Base-by-base conservation (phyloP, 371 early-diverging fungal genomes). In the Lichtheimia corymbifera region DNA sequence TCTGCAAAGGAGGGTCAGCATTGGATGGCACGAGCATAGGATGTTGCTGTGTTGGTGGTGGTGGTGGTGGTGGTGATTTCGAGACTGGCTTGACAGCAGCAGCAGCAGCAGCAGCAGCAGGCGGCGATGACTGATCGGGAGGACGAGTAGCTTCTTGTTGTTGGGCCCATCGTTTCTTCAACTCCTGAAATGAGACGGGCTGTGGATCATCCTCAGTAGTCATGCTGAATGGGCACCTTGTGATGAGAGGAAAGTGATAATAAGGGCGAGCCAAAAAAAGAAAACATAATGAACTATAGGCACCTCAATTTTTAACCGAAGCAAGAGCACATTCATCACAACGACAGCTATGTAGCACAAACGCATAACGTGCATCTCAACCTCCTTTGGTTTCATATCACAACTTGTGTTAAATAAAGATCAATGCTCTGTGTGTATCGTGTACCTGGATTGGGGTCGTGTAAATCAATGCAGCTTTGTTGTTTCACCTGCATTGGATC, bases 131-230 rank as follows among this genome's bases (percentile, higher is more conserved):
- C 22, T 51, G 59, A 35, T 57, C 35, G 35, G 35, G 53, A 28
- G 53, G 41, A 17, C 52, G 17, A 17, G 25, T 43, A 50, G 55
- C 55, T 9, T 53, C 44, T 68, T 63, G 64, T 17, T 64, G 61
- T 27, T 63, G 58, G 18, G 64, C 64, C 68, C 68, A 68, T 14
- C 61, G 60, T 20, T 61, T 68, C 47, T 58, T 58, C 18, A 68
- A 54, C 56, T 68, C 64, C 35, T 68, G 53, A 20, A 68, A 68
- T 20, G 61, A 53, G 6, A 63, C 68, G 5, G 68, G 59, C 42
- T 52, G 60, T 18, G 60, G 64, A 13, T 63, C 64, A 56, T 63
- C 63, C 35, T 52, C 52, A 35, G 44, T 52, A n/a, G 44, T 50
- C 61, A 61, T 61, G 11, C 4, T 45, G 20, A 27, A 22, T 47